phyloP scores from a whole-genome alignment of 768 basidiomycete genomes.

The Trametes villosa region DNA sequence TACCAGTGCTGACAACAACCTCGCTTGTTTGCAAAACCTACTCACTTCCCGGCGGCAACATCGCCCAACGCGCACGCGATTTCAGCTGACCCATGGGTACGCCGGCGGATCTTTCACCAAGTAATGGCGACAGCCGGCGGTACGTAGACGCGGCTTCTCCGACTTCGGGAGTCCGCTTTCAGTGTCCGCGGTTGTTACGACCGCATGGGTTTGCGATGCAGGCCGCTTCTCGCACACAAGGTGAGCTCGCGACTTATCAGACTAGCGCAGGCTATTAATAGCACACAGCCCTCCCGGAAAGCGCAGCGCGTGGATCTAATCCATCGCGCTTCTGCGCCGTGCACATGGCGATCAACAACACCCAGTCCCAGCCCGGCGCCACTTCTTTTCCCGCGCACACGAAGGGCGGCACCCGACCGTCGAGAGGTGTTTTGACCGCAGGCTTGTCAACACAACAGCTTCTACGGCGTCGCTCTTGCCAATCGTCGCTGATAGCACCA shows the following conservation, averaged over 20 bases:
- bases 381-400: background rate
- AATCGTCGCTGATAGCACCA: constrained; percentile 7
- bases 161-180: background rate
- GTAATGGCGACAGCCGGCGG: background rate
- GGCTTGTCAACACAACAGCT: background rate
- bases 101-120: background rate
- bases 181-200: background rate
- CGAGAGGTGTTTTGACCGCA: constrained; percentile 8
- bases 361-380: background rate
- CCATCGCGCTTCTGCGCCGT: background rate
- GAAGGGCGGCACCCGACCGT: constrained; percentile 1
- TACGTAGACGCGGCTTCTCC: background rate
- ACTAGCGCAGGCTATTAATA: constrained; percentile 1
- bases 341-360: constrained; percentile 4
- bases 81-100: background rate
- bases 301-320: background rate
- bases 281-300: background rate
- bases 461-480: background rate
- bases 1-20: no score
- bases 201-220: constrained; percentile 3
- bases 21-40: no score
- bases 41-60: no score
- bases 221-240: constrained; percentile 4
- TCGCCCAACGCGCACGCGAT: no score
- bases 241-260: constrained; percentile 5